Percentiles rank a stretch among this genome's conserved stretches.
Evolutionary conservation across 163 green algal species (phyloP).

Genomic region (Volvox carteri): DNA sequence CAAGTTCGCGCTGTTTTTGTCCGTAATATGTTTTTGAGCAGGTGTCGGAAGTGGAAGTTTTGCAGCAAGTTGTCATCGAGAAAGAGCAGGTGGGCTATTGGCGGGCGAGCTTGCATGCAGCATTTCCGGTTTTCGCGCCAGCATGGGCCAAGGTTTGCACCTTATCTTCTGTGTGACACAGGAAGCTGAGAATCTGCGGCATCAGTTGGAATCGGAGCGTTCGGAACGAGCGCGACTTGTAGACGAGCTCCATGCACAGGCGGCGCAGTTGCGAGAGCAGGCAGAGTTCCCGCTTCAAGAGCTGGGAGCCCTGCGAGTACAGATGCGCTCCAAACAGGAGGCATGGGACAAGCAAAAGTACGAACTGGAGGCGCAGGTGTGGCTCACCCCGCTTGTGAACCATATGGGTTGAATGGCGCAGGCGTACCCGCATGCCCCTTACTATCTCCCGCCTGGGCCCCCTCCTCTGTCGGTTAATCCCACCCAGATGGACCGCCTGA

Average conservation of each 20-base stretch:
- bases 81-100: constrained; percentile 11
- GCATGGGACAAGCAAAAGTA: constrained; percentile 48
- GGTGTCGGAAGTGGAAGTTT: constrained; percentile 9
- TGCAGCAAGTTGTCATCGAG: neutral
- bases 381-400: neutral
- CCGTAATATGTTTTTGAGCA: too few species aligned
- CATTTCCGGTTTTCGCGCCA: neutral
- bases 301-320: neutral
- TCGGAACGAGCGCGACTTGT: neutral
- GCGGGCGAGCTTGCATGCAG: neutral
- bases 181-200: neutral
- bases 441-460: too few species aligned
- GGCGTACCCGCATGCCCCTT: too few species aligned
- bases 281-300: neutral
- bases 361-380: constrained; percentile 39
- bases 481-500: constrained; percentile 16
- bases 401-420: too few species aligned
- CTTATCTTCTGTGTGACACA: too few species aligned
- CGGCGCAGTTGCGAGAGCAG: neutral
- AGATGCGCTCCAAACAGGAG: constrained; percentile 22
- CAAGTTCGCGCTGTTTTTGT: too few species aligned
- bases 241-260: neutral
- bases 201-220: neutral
- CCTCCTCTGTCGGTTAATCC: too few species aligned
- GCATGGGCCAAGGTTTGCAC: too few species aligned